These are phyloP conservation scores for Globisporangium radiosum DNA, from an alignment of 352 stramenopile genomes.

Conservation along the genomic window DNA sequence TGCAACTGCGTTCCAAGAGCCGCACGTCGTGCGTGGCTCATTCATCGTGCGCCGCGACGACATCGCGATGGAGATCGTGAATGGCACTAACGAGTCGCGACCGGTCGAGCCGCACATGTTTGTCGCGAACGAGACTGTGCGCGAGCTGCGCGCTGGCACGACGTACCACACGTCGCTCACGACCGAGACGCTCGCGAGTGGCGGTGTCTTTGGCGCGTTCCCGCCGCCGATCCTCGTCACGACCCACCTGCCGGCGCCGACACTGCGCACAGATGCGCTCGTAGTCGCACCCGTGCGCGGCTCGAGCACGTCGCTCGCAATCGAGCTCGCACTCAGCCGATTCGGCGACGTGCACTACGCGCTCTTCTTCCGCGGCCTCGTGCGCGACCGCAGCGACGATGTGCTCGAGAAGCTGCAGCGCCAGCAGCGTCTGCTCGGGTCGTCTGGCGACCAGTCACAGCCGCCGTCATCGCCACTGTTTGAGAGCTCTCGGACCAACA, in stretches of 20 bases:
- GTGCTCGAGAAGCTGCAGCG: conserved; percentile 5
- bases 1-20: conserved; percentile 1
- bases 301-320: conserved; percentile 40
- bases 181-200: conserved; percentile 52
- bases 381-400: conserved; percentile 23
- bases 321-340: conserved; percentile 46
- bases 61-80: conserved; percentile 60
- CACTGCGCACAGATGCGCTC: conserved; percentile 27
- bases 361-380: conserved; percentile 58
- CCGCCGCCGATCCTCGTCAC: conserved; percentile 63
- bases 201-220: conserved; percentile 69
- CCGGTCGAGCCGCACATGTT: conserved; percentile 56
- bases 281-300: conserved; percentile 25
- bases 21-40: conserved; percentile 42
- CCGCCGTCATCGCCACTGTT: not conserved
- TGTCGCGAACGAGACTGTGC: conserved; percentile 46
- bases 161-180: conserved; percentile 78
- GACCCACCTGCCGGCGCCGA: conserved; percentile 42
- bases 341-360: conserved; percentile 75
- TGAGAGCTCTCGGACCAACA: not conserved
- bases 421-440: not conserved
- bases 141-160: conserved; percentile 27
- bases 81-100: conserved; percentile 65
- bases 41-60: conserved; percentile 31
- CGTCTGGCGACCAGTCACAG: not conserved